Base-by-base conservation (phyloP, 139 green algal genomes). In the Desmodesmus armatus region DNA sequence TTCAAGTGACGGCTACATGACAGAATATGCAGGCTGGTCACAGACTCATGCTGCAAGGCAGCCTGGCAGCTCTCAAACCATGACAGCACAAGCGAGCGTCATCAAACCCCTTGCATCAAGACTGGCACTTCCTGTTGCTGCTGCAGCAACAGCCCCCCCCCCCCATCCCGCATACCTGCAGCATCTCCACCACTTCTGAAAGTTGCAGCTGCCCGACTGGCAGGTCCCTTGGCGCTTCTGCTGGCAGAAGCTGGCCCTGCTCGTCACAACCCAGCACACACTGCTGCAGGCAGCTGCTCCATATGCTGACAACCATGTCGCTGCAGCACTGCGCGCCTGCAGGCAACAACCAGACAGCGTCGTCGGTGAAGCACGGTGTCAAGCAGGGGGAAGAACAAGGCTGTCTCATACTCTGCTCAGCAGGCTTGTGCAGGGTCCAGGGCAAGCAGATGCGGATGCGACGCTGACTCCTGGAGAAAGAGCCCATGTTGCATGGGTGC, bases 121-220 rank as follows among this genome's bases (percentile, higher is more conserved):
- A 11, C 69, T 27, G 40, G 7, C 9, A 37, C 40, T 58, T 37
- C 33, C 27, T 1, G n/a, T 51, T 40, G 29, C 41, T 0, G n/a
- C 25, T 27, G 5, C 31, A 67, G 9, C 27, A 67, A 31, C 74
- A 31, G n/a, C n/a, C n/a, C 2, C 1, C 5, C 39, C 6, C 29
- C 66, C 15, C 27, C 41, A 66, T 69, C 15, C 40, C n/a, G 33
- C 75, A 19, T 82, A 96, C 93, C 51, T 91, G 84, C 47, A 96
- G 88, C 93, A 96, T 96, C 74, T 95, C 92, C 35, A 93, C 91
- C 51, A 96, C 93, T 80, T 95, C 88, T 77, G 92, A 87, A 67
- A 95, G 84, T 90, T 95, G 92, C 72, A 92, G 75, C 62, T 86
- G 85, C 3, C 89, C 89, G 53, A 94, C 87, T 37, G 91, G 91